A percentile compares a stretch with the other conserved stretches of the same genome.
phyloP scores from a whole-genome alignment of 1,284 basidiomycete species.

The Heterobasidion parviporum region DNA sequence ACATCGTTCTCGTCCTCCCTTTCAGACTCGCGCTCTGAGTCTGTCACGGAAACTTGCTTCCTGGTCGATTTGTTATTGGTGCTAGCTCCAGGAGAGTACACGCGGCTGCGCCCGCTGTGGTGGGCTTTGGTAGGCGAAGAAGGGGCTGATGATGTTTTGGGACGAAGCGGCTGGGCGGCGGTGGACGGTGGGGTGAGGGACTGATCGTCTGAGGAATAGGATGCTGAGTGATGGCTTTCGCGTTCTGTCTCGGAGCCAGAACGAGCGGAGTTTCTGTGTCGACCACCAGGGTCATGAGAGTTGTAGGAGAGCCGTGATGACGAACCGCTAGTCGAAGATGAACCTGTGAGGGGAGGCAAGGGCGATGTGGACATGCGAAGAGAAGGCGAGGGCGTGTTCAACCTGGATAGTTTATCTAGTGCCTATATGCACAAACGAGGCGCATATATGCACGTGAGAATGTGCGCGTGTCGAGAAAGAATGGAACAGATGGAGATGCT shows the following conservation, averaged over 20 bases:
- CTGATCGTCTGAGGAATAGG: slow-evolving; percentile 31
- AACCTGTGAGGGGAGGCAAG: slow-evolving; percentile 23
- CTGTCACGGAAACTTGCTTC: slow-evolving; percentile 33
- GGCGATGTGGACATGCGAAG: slow-evolving; percentile 26
- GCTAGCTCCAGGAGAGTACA: slow-evolving; percentile 29
- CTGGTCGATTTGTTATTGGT: slow-evolving; percentile 24
- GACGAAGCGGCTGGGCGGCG: slow-evolving; percentile 24
- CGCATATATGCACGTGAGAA: slow-evolving; percentile 8
- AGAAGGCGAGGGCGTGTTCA: slow-evolving; percentile 19
- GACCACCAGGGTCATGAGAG: slow-evolving; percentile 10
- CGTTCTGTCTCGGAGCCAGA: slow-evolving; percentile 76
- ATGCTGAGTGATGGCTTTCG: slow-evolving; percentile 38
- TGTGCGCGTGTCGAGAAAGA: slow-evolving; percentile 6
- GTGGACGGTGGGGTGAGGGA: slow-evolving; percentile 31
- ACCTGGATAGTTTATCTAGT: slow-evolving; percentile 56
- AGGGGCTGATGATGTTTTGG: slow-evolving; percentile 44
- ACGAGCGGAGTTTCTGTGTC: slow-evolving; percentile 23
- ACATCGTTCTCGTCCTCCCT: slow-evolving; percentile 25
- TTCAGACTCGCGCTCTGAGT: slow-evolving; percentile 18
- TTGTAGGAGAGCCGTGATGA: slow-evolving; percentile 11
- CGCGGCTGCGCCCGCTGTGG: slow-evolving; percentile 16
- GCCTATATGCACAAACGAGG: slow-evolving; percentile 31
- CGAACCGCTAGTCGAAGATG: slow-evolving; percentile 15
- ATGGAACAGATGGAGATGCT: slow-evolving; percentile 14
- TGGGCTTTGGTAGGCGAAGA: slow-evolving; percentile 39